Evolutionary conservation across 2,329 filamentous ascomycete species (phyloP), one percentile per base, ranked within the genome.

Genomic region (Geosmithia morbida): DNA sequence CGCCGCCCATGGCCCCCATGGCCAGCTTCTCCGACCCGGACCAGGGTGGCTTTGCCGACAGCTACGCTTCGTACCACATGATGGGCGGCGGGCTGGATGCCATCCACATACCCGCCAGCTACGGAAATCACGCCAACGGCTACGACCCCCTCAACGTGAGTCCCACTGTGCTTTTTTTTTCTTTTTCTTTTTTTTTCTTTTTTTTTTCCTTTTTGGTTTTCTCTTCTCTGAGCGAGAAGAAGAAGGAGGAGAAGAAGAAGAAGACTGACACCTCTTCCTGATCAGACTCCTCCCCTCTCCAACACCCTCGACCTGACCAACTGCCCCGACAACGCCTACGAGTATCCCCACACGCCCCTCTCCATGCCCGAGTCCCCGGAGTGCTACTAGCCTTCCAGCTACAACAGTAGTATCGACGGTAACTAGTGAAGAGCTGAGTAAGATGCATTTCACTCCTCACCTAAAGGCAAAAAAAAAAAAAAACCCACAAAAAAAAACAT

Each of bases 201-300:
- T n/a, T n/a, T n/a, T n/a, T n/a, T n/a, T n/a, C n/a, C n/a, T n/a
- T n/a, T n/a, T n/a, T n/a, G n/a, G n/a, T n/a, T n/a, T n/a, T n/a
- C n/a, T n/a, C n/a, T n/a, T n/a, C n/a, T n/a, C n/a, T n/a, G n/a
- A n/a, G n/a, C 22, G 8, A 26, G 22, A 26, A 26, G 22, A 26
- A 26, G 22, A 26, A 26, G 22, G 8, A 26, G 22, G 8, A 26
- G 22, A 26, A 26, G 8, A 37, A 16, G 3, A 11, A 37, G 5
- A 13, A 37, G 29, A 30, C 33, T 51, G 48, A 51, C 33, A 33
- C 13, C 16, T 37, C 14, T 30, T 18, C 19, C 57, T 62, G 54
- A 56, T 37, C 67, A 88, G 84, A 87, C 84, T 63, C 84, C 84
- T 66, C 81, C 84, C 59, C 76, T 87, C 56, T 84, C 81, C 57